Base-by-base conservation (phyloP, 2,329 filamentous ascomycete genomes). In the Phyllosticta citriasiana region DNA sequence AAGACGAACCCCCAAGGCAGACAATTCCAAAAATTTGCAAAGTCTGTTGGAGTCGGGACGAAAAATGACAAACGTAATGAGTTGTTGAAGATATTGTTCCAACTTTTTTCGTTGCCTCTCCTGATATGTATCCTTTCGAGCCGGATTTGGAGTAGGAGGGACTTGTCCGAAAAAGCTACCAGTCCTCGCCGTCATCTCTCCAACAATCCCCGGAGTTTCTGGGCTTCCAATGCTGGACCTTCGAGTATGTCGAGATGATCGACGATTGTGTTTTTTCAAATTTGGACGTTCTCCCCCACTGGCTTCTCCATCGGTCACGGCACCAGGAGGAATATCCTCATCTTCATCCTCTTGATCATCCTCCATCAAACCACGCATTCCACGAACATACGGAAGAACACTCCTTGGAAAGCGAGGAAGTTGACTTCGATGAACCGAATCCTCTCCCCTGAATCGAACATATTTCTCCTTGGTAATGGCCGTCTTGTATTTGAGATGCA, bases 31-130 rank as follows among this genome's bases (percentile, higher is more conserved):
- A 72, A 99, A 99, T 65, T 95, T 94, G 76, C 94, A 99, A 3
- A 99, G 80, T 9, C 94, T 86, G 69, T 97, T 97, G 76, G 91
- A 97, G 74, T 97, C 93, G 6, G 94, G 87, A 54, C 93, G 85
- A 76, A 99, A 99, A 75, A 99, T 97, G 68, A 99, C 85, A 83
- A 93, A 97, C 60, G 90, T 86, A 63, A 97, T 93, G 86, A 97
- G 91, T 69, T 93, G 88, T 65, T 93, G 90, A 22, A 99, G 78
- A 71, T 99, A 99, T 56, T 86, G 85, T 71, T 97, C 94, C 33
- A 99, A 79, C 71, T 89, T 90, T 67, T 86, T 88, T 61, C 93
- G 84, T 74, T 97, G 92, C 50, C 72, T 86, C 67, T 95, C 90
- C 51, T 90, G 84, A 67, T 93, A 95, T 2, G 78, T 77, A 60